Evolutionary conservation across 371 early-diverging fungal species (phyloP), one percentile per base, ranked within the genome.

Genomic region (Thermomucor indicae-seudaticae): DNA sequence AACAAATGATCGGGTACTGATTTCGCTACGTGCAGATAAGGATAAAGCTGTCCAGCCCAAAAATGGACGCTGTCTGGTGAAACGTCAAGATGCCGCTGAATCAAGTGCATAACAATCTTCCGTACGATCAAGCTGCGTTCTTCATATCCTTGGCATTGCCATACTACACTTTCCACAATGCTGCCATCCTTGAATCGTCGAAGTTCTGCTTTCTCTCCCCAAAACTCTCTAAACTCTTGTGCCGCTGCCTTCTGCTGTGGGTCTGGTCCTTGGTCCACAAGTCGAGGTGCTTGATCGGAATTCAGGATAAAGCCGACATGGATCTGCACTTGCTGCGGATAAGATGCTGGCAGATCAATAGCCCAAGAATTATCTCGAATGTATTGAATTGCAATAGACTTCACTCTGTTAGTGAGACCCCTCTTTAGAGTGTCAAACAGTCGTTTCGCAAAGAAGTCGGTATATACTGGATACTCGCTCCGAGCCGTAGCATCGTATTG

Each of bases 171-270:
- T 60, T 92, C 89, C 4, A 80, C 46, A 62, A 93, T 90, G 39
- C 83, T 81, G 27, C 93, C 93, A 58, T 95, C 92, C 55, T 90
- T 83, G 78, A 93, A 95, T 12, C 93, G 85, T 49, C 95, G 81
- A 16, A 91, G 58, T 51, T 92, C 92, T 2, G 91, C 79, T 53
- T 85, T 85, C 37, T 70, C 64, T 10, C 95, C 95, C 95, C 95
- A 95, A 28, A 95, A 75, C 20, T 72, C 53, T 14, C 84, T 75
- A 75, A 93, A 95, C 11, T 65, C 79, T n/a, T 68, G 70, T n/a
- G 81, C 76, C 2, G 77, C 83, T 22, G 70, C 79, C 17, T 64
- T 67, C 22, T 85, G 70, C 34, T 83, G 79, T 3, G 89, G 76
- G 19, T 79, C 64, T 14, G 95, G 95, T 0, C 95, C 95, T 51